Conservation (phyloP, 1,284 basidiomycete species). For the Cryptococcus deneoformans region DNA sequence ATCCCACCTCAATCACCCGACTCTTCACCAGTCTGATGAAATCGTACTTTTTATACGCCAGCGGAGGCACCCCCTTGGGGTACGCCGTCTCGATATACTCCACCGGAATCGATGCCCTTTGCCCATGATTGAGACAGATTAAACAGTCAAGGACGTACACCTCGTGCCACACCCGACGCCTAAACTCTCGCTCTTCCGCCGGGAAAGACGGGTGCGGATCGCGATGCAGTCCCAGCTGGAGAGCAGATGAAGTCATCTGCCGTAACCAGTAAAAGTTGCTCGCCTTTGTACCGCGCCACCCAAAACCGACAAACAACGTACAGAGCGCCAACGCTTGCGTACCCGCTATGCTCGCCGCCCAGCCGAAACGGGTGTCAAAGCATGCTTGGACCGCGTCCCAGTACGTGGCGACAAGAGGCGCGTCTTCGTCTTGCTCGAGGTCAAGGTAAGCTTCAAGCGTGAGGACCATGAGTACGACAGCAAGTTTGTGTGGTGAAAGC, state of each 20-base stretch:
- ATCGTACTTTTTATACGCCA: conserved; percentile 31
- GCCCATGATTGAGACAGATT: conserved; percentile 41
- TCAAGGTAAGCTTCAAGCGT: conserved; percentile 40
- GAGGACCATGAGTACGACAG: conserved; percentile 43
- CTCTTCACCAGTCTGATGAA: conserved; percentile 35
- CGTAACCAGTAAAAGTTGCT: conserved; percentile 44
- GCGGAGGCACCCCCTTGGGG: conserved; percentile 15
- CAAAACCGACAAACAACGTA: conserved; percentile 41
- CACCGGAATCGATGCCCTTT: conserved; percentile 32
- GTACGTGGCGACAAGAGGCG: conserved; percentile 31
- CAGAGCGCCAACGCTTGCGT: conserved; percentile 39
- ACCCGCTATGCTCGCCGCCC: conserved; percentile 38
- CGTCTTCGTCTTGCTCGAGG: conserved; percentile 24
- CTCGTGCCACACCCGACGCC: conserved; percentile 42
- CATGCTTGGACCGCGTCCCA: conserved; percentile 42
- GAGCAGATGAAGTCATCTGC: conserved; percentile 36
- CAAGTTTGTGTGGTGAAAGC: conserved; percentile 43
- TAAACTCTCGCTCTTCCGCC: conserved; percentile 35
- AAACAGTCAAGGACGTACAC: conserved; percentile 37
- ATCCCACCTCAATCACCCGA: conserved; percentile 35
- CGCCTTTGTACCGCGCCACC: conserved; percentile 37
- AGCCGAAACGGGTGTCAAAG: conserved; percentile 44
- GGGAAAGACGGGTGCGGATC: conserved; percentile 39
- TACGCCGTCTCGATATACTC: conserved; percentile 38
- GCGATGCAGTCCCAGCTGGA: conserved; percentile 41